Evolutionary conservation across 148 eudicot genomes (phyloP), one percentile per base, ranked within the genome.

Genomic region (Camellia sinensis): DNA sequence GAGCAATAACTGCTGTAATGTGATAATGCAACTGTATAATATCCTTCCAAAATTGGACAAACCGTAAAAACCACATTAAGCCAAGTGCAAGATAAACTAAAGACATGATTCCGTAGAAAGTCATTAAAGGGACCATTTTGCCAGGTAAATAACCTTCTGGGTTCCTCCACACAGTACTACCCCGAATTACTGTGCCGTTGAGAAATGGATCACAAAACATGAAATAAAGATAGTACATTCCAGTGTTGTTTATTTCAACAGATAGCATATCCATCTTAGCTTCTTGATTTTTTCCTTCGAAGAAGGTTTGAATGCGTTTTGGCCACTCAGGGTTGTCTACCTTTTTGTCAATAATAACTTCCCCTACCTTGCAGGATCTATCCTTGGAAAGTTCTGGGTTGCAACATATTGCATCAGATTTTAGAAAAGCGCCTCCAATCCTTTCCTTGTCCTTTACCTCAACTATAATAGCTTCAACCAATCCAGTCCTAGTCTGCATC

Each of bases 111-210:
- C 98, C 97, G 77, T 91, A 93, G 57, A 95, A 93, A 48, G 94
- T 95, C 97, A 95, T 86, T 75, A 93, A 75, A 45, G 95, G 98
- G 71, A 89, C 88, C 97, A 93, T 93, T 76, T 91, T 95, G 48
- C 98, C 98, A 14, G 98, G 97, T 82, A 95, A 82, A 83, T 91
- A 95, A 73, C 98, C 98, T 80, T 87, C 96, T 6, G 98, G 98
- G 63, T 95, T 95, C 84, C 90, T 91, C 98, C 98, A 95, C 61
- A 95, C 91, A 14, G 98, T 95, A 85, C 87, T 89, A 78, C 98
- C 98, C n/a, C 70, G 84, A 73, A 95, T 88, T 57, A 87, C 76
- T 18, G 92, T 95, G 76, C 96, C 98, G 60, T 83, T 78, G 44
- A 91, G 92, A 41, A 89, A 79, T 3, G 92, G 97, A 83, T 94